phyloP scores from a whole-genome alignment of 345 rosid species.

The Dipteronia sinensis region DNA sequence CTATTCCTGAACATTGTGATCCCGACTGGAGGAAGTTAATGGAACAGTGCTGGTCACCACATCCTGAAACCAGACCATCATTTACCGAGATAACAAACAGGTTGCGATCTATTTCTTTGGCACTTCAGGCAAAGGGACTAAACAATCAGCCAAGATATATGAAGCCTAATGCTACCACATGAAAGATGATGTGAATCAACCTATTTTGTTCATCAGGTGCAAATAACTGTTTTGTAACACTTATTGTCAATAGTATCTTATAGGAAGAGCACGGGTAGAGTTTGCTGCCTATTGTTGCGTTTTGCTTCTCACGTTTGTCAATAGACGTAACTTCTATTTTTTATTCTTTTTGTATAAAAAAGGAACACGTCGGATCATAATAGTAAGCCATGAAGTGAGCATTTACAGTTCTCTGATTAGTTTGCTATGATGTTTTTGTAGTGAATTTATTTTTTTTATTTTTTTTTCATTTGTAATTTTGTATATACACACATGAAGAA shows the following conservation, averaged over 20 bases:
- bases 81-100: slow-evolving; percentile 59
- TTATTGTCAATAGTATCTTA: too few relatives aligned
- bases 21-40: slow-evolving; percentile 60
- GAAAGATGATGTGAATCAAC: neutral
- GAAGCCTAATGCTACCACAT: slow-evolving; percentile 13
- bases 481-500: slow-evolving; percentile 7
- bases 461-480: neutral
- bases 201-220: too few relatives aligned
- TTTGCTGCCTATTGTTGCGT: slow-evolving; percentile 4
- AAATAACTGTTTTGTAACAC: neutral
- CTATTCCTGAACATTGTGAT: slow-evolving; percentile 53
- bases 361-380: neutral
- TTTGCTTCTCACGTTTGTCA: neutral
- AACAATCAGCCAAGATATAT: slow-evolving; percentile 32
- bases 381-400: slow-evolving; percentile 7
- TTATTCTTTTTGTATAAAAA: slow-evolving; percentile 34
- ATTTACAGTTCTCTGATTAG: slow-evolving; percentile 10
- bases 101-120: slow-evolving; percentile 47
- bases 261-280: neutral
- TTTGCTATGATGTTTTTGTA: neutral
- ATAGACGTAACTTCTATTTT: slow-evolving; percentile 25
- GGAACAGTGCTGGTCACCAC: slow-evolving; percentile 71
- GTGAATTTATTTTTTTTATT: too few relatives aligned
- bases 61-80: slow-evolving; percentile 58
- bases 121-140: slow-evolving; percentile 33